Base-by-base conservation (phyloP, 345 rosid species). In the Dipteronia sinensis region DNA sequence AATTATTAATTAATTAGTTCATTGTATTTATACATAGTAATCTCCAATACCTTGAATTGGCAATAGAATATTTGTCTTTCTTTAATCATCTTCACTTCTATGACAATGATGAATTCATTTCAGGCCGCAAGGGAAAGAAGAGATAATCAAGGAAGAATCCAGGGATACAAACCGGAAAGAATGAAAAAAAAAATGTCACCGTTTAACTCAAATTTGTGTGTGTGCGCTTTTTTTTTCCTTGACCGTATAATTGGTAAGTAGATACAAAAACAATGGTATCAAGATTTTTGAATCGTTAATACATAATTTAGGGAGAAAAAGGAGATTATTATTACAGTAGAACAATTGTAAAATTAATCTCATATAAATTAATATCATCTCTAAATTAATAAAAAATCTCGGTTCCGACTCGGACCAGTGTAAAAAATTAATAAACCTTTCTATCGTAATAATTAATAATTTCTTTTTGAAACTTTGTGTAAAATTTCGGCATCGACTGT, bases 11-110 rank as follows among this genome's bases (percentile, higher is more conserved):
- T 3, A 4, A 11, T 53, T 17, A 15, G 17, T 25, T 70, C 62
- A 49, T 22, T 7, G 10, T 42, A 69, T 69, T 68, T 49, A 53
- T n/a, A n/a, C n/a, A n/a, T 49, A 49, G 17, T 49, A 49, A 13
- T 69, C 31, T 47, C 22, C 40, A 13, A 7, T 16, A 19, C 38
- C 44, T 61, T 70, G 4, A 70, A 51, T 38, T 40, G 38, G 22
- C 55, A 72, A 72, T 29, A 72, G 46, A n/a, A 34, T 1, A 58
- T 72, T 47, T 72, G 10, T 58, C 65, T 58, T 46, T 61, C 65
- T 59, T 40, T 58, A 15, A 6, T 55, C 3, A 6, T 20, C 6
- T 31, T 4, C 20, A n/a, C 31, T 20, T 44, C 53, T 10, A 69
- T 38, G n/a, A 13, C 29, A 16, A 3, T 68, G 16, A 22, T 34